A percentile compares a stretch with the other conserved stretches of the same genome.
Evolutionary conservation across 2,329 filamentous ascomycete genomes (phyloP).

Genomic region (Alternaria ventricosa): DNA sequence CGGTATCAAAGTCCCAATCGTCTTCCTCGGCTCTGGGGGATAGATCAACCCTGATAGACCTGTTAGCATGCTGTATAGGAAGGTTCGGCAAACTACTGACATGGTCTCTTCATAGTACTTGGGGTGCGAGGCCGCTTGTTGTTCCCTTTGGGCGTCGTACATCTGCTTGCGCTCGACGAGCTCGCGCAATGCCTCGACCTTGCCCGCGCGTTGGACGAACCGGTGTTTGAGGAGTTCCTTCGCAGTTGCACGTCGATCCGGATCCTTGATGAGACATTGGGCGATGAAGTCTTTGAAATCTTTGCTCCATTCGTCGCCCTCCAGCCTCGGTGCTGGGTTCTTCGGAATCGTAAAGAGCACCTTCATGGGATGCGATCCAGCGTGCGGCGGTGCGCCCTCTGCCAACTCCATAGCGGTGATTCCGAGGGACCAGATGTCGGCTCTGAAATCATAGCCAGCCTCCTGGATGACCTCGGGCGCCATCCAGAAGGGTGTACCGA

Average conservation of each 20-base stretch:
- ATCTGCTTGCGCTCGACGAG: conserved; percentile 82
- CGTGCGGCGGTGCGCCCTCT: conserved; percentile 89
- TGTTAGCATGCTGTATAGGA: conserved; percentile 16
- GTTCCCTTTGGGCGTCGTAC: conserved; percentile 76
- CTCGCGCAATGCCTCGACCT: conserved; percentile 85
- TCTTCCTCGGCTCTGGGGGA: conserved; percentile 73
- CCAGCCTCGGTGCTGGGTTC: conserved; percentile 80
- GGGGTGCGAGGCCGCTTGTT: conserved; percentile 62
- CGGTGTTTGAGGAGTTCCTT: conserved; percentile 86
- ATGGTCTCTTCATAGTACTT: conserved; percentile 95
- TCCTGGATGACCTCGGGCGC: conserved; percentile 98
- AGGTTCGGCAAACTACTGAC: conserved; percentile 46
- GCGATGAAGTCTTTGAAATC: conserved; percentile 95
- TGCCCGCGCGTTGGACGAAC: conserved; percentile 87
- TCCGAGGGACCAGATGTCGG: conserved; percentile 95
- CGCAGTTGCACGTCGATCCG: conserved; percentile 81
- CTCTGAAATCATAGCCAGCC: conserved; percentile 96
- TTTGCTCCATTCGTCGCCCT: conserved; percentile 79
- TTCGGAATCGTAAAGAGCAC: conserved; percentile 96
- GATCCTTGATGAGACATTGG: conserved; percentile 90
- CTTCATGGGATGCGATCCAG: conserved; percentile 98
- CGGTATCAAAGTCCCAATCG: conserved; percentile 95
- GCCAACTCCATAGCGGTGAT: conserved; percentile 94
- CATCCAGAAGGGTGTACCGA: conserved; percentile 99
- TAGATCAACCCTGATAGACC: conserved; percentile 65